Evolutionary conservation across 108 stramenopile species (phyloP).

Genomic region (Skeletonema tropicum): DNA sequence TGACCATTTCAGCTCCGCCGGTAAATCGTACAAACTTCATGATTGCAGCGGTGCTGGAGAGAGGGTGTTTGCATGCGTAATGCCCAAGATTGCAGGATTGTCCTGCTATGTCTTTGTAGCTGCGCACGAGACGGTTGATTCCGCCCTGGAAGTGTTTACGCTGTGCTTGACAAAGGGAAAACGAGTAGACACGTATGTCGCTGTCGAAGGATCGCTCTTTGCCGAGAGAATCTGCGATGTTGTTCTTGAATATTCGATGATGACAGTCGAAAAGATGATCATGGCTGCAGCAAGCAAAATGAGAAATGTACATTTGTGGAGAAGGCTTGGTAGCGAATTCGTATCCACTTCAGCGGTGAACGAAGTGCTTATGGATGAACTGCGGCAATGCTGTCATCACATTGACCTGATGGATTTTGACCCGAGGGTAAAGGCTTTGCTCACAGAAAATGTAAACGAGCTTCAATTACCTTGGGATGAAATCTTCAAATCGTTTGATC

Average conservation of each 20-base stretch:
- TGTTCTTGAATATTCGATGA: conserved; percentile 32
- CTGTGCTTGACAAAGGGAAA: conserved; percentile 39
- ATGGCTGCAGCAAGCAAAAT: conserved; percentile 16
- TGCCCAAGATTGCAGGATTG: conserved; percentile 36
- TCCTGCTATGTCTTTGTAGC: conserved; percentile 40
- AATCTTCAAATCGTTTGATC: background rate
- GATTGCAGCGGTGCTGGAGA: conserved; percentile 24
- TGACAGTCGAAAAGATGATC: conserved; percentile 21
- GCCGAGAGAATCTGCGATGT: conserved; percentile 39
- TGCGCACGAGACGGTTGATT: conserved; percentile 43
- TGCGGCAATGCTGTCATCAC: conserved; percentile 19
- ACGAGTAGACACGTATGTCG: conserved; percentile 31
- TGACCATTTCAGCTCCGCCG: conserved; percentile 19
- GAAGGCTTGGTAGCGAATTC: conserved; percentile 22
- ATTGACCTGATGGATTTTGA: conserved; percentile 31
- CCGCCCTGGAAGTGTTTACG: conserved; percentile 41
- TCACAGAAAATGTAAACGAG: conserved; percentile 21
- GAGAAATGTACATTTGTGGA: conserved; percentile 40
- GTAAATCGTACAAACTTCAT: conserved; percentile 19
- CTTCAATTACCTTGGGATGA: conserved; percentile 34
- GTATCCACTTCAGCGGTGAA: background rate
- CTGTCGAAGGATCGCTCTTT: conserved; percentile 34
- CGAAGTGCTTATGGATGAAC: conserved; percentile 15
- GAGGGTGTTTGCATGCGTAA: conserved; percentile 17
- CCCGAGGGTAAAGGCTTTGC: conserved; percentile 15